Evolutionary conservation across 805 yeast species (phyloP).

Genomic region (Metschnikowia shivogae): DNA sequence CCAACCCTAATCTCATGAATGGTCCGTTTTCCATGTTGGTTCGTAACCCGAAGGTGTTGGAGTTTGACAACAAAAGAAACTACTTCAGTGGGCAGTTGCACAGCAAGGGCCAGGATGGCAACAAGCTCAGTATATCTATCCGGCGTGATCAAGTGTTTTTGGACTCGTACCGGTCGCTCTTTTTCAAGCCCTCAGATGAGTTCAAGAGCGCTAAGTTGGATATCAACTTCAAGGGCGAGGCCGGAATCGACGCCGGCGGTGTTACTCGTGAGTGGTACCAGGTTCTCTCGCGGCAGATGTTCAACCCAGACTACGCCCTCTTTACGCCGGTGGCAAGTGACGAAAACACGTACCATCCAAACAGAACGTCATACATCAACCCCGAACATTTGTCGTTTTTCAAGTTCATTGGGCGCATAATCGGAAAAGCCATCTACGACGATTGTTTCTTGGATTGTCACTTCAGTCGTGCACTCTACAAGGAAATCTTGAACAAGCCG

Average conservation of each 20-base stretch:
- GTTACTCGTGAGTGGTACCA: slow-evolving; percentile 97
- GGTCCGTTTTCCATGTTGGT: slow-evolving; percentile 92
- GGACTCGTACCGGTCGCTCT: slow-evolving; percentile 81
- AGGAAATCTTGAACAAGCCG: slow-evolving; percentile 70
- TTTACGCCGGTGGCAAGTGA: slow-evolving; percentile 90
- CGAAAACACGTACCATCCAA: slow-evolving; percentile 92
- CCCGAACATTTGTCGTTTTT: slow-evolving; percentile 92
- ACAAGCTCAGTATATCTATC: slow-evolving; percentile 60
- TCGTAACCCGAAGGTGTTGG: slow-evolving; percentile 81
- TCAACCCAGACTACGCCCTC: slow-evolving; percentile 90
- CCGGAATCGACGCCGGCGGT: slow-evolving; percentile 98
- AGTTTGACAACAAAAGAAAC: slow-evolving; percentile 88
- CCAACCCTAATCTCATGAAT: slow-evolving; percentile 88
- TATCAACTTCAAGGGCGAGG: slow-evolving; percentile 85
- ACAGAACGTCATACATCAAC: slow-evolving; percentile 84
- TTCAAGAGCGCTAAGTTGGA: slow-evolving; percentile 70
- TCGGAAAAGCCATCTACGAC: slow-evolving; percentile 92
- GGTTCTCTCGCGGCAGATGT: slow-evolving; percentile 88
- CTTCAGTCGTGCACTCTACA: slow-evolving; percentile 92
- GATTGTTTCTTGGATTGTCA: slow-evolving; percentile 86
- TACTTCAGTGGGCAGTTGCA: slow-evolving; percentile 78
- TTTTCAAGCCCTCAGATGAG: slow-evolving; percentile 72
- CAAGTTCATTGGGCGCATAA: slow-evolving; percentile 88
- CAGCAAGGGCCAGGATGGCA: slow-evolving; percentile 38
- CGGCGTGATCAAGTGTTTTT: slow-evolving; percentile 88